Evolutionary conservation across 345 rosid genomes (phyloP), one percentile per base, ranked within the genome.

Genomic region (Camelina sativa): DNA sequence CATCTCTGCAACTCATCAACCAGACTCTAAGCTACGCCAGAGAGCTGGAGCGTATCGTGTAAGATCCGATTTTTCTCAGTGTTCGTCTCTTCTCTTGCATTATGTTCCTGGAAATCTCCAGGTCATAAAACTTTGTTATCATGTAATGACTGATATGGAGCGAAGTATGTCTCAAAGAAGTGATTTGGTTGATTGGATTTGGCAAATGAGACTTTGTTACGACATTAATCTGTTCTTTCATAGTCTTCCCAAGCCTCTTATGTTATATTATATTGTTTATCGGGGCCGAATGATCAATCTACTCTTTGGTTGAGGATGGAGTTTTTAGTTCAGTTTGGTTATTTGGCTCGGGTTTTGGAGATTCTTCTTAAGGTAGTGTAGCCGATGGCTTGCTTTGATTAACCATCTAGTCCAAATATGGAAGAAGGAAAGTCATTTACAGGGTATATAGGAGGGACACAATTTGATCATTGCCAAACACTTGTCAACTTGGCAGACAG

Each of bases 31-130:
- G 97, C 83, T 95, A 92, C 9, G 97, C 99, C 0, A 85, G 99
- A 70, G 99, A 96, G 85, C 83, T 96, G 86, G 97, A 92, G 88
- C 89, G 98, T 74, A 96, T 96, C 15, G 99, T 95, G 80, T 95
- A 85, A 82, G 83, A 43, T 23, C 53, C 40, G 6, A 5, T 7
- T 59, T 75, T 47, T 65, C 40, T 59, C 73, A 51, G 30, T 66
- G 23, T 65, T 70, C 1, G 43, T 56, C 54, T 56, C 46, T 35
- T 20, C 54, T 63, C 38, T 37, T 76, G 20, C 48, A 12, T 47
- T 56, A 44, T 70, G 53, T 63, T 62, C 58, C 16, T 54, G 40
- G 41, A 44, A 52, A 44, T 23, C 19, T 62, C 67, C 40, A 3
- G 60, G 28, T 44, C 28, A 8, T 37, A 28, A 58, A 52, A 68